Evolutionary conservation across 2,329 filamentous ascomycete genomes (phyloP).

Genomic region (Pseudopithomyces chartarum): DNA sequence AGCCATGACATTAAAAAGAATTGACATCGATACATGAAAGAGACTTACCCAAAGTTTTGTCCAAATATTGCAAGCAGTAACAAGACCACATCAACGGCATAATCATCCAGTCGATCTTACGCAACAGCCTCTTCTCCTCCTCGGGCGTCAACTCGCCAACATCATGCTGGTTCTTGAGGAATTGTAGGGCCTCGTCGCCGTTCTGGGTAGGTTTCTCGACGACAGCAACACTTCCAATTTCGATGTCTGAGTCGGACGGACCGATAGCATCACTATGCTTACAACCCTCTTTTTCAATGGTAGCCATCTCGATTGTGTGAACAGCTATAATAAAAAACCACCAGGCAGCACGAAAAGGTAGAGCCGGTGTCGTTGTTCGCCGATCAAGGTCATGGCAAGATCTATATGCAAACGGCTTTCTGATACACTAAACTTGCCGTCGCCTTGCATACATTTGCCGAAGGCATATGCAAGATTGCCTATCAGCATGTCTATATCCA

Average conservation of each 20-base stretch:
- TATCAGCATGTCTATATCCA: too few species aligned
- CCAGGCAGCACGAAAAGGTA: too few species aligned
- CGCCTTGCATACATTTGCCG: too few species aligned
- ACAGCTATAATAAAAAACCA: too few species aligned
- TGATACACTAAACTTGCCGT: too few species aligned
- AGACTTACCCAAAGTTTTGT: conserved; percentile 37
- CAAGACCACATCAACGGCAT: conserved; percentile 47
- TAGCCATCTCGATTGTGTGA: too few species aligned
- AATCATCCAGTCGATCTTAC: conserved; percentile 49
- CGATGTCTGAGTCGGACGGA: conserved; percentile 7
- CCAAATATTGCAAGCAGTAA: conserved; percentile 48
- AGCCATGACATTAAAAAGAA: neutral
- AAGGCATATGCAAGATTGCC: too few species aligned
- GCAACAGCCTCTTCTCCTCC: conserved; percentile 24
- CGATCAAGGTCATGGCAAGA: too few species aligned
- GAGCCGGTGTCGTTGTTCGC: too few species aligned
- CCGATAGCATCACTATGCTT: too few species aligned
- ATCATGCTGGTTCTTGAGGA: conserved; percentile 24
- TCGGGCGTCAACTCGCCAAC: conserved; percentile 18
- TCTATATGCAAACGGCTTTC: too few species aligned
- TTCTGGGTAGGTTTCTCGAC: conserved; percentile 14
- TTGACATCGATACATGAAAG: neutral
- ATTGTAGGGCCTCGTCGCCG: conserved; percentile 29
- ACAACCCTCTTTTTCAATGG: too few species aligned
- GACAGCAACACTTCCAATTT: conserved; percentile 12